Evolutionary conservation across 352 stramenopile genomes (phyloP), one percentile per base, ranked within the genome.

Genomic region (Phytophthora nicotianae): DNA sequence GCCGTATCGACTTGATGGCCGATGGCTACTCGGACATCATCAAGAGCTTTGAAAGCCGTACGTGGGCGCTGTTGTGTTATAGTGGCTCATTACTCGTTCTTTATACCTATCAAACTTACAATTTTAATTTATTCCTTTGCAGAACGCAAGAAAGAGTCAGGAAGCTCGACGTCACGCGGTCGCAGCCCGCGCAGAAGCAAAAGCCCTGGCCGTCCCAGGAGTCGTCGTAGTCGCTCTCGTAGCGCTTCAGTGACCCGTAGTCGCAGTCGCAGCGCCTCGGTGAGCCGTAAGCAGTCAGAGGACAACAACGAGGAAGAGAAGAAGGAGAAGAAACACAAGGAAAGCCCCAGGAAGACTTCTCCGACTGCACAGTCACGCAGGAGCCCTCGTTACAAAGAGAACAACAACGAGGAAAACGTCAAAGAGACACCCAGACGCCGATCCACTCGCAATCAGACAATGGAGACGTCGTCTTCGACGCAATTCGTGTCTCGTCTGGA

Each of bases 21-120:
- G 86, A 95, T 62, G 84, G 84, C 19, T 90, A 92, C 69, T 85
- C 70, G 46, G 53, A 75, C 3, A 67, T 89, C 58, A 89, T 95
- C 53, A 88, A 84, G 50, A 63, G 68, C 32, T 95, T 83, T 50
- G 84, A 93, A 70, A 75, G 86, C 37, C 59, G 79, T 90, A 58
- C 45, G 72, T 42, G 10, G 2, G 14, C 10, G 16, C 46, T 52
- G 29, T n/a, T n/a, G 46, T 26, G 33, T 42, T 19, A 19, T 41
- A 19, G n/a, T 33, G 14, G 26, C n/a, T 13, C 16, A 40, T n/a
- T 7, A 27, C 40, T 24, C 4, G 10, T n/a, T 24, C 3, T 79
- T n/a, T 45, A 43, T 33, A 41, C 48, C 17, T 52, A 29, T 58
- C 23, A 35, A 14, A 35, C 29, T 13, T 14, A 13, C 9, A 40